Evolutionary conservation across 1,284 basidiomycete species (phyloP), one percentile per base, ranked within the genome.

Genomic region (Hypsizygus ulmarius): DNA sequence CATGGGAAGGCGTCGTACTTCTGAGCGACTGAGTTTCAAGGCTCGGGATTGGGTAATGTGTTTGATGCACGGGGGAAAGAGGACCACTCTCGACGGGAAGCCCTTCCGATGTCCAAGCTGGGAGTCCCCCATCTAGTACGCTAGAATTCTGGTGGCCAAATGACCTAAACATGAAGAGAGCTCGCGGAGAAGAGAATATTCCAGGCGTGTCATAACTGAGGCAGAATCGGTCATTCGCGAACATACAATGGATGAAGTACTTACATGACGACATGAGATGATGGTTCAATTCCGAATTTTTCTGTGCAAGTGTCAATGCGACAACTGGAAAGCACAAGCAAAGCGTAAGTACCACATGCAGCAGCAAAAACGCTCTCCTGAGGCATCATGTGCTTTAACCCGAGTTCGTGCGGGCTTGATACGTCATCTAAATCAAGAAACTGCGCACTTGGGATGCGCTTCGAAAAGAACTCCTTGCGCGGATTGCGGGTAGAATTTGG

Each of bases 371-470:
- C 68, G 34, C 78, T 73, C 25, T 71, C 72, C 14, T 74, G 69
- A 3, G 96, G 96, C 79, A 98, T 86, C 94, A 98, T 98, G 69
- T 98, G 95, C 59, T 88, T 89, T 14, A 98, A 72, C 10, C 87
- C 87, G 3, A 93, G 74, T 60, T 83, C 73, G 61, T 87, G 77
- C 7, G 77, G 63, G 50, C 78, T 81, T 1, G 87, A 82, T 16
- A 90, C 85, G 41, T 82, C 75, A 65, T 96, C 95, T 30, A 97
- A 75, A 65, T 97, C 87, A 59, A 95, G 79, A 60, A 87, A 91
- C 25, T 77, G 80, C 0, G 93, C 84, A 5, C 77, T 74, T 4
- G 87, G 89, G 29, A 98, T 79, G 32, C 88, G 80, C 51, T 79
- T 81, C n/a, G 69, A 61, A 10, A 71, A 59, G 55, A 81, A 93